phyloP scores from a whole-genome alignment of 768 basidiomycete species.

The Suillus ampliporus region DNA sequence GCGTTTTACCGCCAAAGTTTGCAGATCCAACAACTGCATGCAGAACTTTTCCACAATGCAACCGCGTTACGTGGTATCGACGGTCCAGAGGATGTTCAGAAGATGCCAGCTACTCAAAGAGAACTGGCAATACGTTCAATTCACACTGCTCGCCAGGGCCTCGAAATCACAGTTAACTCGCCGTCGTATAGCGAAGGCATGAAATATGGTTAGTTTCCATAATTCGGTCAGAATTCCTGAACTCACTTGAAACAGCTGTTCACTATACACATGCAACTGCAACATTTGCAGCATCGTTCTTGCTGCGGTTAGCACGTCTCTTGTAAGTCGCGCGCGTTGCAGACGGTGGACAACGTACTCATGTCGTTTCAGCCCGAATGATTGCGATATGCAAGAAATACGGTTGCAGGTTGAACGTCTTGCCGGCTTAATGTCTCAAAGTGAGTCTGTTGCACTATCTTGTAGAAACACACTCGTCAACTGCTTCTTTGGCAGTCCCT shows the following conservation, averaged over 20 bases:
- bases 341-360: not conserved
- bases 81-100: constrained; percentile 84
- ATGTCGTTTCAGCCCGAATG: constrained; percentile 66
- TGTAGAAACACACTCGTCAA: constrained; percentile 15
- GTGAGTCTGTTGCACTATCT: constrained; percentile 48
- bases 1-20: constrained; percentile 89
- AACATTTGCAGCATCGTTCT: constrained; percentile 90
- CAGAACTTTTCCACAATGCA: constrained; percentile 87
- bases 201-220: constrained; percentile 72
- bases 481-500: constrained; percentile 60
- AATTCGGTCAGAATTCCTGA: constrained; percentile 7
- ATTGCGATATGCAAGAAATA: constrained; percentile 78
- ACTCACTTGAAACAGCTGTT: constrained; percentile 58
- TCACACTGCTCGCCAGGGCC: constrained; percentile 74
- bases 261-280: constrained; percentile 92
- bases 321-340: constrained; percentile 61
- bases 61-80: constrained; percentile 82
- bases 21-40: constrained; percentile 87
- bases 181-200: constrained; percentile 89
- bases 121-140: constrained; percentile 85
- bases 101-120: constrained; percentile 79
- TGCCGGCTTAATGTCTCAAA: constrained; percentile 74
- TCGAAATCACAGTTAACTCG: constrained; percentile 87
- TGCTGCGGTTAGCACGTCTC: constrained; percentile 83
- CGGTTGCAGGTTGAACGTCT: constrained; percentile 80